Conservation (phyloP, 1,139 yeast genomes). For the Meyerozyma elateridarum region DNA sequence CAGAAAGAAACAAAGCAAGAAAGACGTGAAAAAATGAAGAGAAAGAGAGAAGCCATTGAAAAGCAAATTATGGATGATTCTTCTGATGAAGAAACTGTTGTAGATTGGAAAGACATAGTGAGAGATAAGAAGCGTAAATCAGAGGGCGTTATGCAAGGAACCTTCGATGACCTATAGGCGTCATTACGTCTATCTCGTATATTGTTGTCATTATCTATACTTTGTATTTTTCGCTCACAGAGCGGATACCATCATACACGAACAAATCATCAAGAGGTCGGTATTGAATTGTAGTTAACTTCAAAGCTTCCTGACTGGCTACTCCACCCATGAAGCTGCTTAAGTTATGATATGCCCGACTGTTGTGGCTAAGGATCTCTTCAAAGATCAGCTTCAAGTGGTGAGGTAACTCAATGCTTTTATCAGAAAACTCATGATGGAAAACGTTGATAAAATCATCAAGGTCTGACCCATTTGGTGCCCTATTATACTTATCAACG, state of each 20-base stretch:
- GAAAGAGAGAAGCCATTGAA: slow-evolving; percentile 61
- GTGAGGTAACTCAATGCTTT: neutral
- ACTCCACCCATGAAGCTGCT: slow-evolving; percentile 57
- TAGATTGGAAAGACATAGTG: slow-evolving; percentile 88
- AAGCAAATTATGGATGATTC: slow-evolving; percentile 46
- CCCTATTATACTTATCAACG: slow-evolving; percentile 13
- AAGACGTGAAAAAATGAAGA: slow-evolving; percentile 59
- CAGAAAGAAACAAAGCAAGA: slow-evolving; percentile 60
- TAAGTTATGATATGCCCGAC: slow-evolving; percentile 11
- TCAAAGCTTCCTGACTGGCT: slow-evolving; percentile 71
- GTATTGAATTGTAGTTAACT: slow-evolving; percentile 57
- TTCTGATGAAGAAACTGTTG: slow-evolving; percentile 48
- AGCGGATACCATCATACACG: slow-evolving; percentile 62
- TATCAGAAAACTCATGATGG: neutral
- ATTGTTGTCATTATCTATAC: slow-evolving; percentile 19
- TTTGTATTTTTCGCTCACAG: slow-evolving; percentile 49
- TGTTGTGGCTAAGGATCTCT: slow-evolving; percentile 10
- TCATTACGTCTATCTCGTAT: slow-evolving; percentile 4
- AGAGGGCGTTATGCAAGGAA: slow-evolving; percentile 44
- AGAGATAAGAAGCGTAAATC: slow-evolving; percentile 56
- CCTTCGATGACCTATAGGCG: slow-evolving; percentile 64
- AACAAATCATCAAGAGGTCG: slow-evolving; percentile 64
- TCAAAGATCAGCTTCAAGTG: slow-evolving; percentile 4
- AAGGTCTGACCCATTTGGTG: slow-evolving; percentile 21
- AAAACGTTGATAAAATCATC: slow-evolving; percentile 13